Base-by-base conservation (phyloP, 352 stramenopile species). In the Phytophthora meadii region DNA sequence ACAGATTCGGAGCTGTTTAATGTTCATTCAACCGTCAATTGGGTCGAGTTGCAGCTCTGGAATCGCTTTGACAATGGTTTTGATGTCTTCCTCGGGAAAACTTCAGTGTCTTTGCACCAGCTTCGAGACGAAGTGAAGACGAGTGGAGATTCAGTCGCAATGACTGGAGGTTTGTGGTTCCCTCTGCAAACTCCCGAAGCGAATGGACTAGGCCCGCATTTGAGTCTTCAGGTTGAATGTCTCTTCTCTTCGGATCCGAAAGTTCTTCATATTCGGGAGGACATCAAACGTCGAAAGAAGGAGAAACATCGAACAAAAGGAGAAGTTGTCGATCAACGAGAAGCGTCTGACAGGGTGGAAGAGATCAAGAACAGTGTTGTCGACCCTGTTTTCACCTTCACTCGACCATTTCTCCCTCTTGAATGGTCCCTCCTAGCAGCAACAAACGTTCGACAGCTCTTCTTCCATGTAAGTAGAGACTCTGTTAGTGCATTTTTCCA, bases 11-110 rank as follows among this genome's bases (percentile, higher is more conserved):
- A 69, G 37, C 25, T 65, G 4, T 73, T 73, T 36, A 56, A 74
- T 40, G 46, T 86, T 15, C 77, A 79, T 9, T n/a, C 66, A 0
- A 62, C 42, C 6, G 62, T 81, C 7, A 53, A 86, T 11, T 82
- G 53, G 56, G 53, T 90, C 50, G 76, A 90, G 39, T 41, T 90
- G 3, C 78, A 92, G 55, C 48, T 89, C 14, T 92, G 84, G 84
- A 90, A 90, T 57, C 70, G 61, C 4, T 89, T 90, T 47, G 56
- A 68, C 17, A 82, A 64, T 10, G 80, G 78, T 12, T 75, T 89
- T 44, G 74, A 84, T 19, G 76, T 89, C 4, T 87, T 88, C 34
- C 67, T 92, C 0, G 81, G 77, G 0, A 68, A 72, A 50, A 30
- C 68, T 9, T 82, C 60, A 1, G 44, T 89, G 8, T 77, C 70